Evolutionary conservation across 1,139 yeast genomes (phyloP).

Genomic region (Yamadazyma triangularis): DNA sequence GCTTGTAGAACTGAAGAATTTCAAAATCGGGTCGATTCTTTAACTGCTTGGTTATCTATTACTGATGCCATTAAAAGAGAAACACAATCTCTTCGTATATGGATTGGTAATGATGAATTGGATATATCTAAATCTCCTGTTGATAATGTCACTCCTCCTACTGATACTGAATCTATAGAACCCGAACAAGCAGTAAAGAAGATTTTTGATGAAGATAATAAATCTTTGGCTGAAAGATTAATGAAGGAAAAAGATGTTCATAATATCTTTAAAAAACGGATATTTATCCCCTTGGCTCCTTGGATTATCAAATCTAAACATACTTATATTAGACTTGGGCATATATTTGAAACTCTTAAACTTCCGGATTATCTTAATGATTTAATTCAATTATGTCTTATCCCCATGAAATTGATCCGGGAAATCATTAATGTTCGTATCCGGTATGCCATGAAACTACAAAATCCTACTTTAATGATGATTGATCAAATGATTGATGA

Average conservation of each 20-base stretch:
- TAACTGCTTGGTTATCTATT: slow-evolving; percentile 80
- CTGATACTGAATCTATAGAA: slow-evolving; percentile 25
- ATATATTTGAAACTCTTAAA: slow-evolving; percentile 62
- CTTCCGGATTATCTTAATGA: slow-evolving; percentile 72
- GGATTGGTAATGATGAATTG: slow-evolving; percentile 81
- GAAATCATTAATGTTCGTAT: slow-evolving; percentile 77
- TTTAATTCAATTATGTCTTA: slow-evolving; percentile 61
- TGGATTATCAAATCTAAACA: slow-evolving; percentile 77
- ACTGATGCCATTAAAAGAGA: slow-evolving; percentile 66
- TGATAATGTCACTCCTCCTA: slow-evolving; percentile 16
- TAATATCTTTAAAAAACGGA: slow-evolving; percentile 56
- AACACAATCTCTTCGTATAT: slow-evolving; percentile 47
- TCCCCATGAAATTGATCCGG: slow-evolving; percentile 77
- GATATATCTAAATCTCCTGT: slow-evolving; percentile 47
- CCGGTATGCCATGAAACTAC: slow-evolving; percentile 71
- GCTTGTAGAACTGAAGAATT: slow-evolving; percentile 63
- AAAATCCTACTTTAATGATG: slow-evolving; percentile 91
- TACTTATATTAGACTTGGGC: slow-evolving; percentile 61
- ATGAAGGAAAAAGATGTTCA: slow-evolving; percentile 84
- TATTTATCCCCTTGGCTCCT: slow-evolving; percentile 59
- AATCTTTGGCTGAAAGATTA: slow-evolving; percentile 77
- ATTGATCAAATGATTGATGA: slow-evolving; percentile 93
- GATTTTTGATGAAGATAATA: slow-evolving; percentile 53
- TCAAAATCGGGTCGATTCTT: slow-evolving; percentile 63
- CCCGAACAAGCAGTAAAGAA: slow-evolving; percentile 20